Percentiles rank a stretch among this genome's conserved stretches.
Evolutionary conservation across 768 basidiomycete genomes (phyloP).

Genomic region (Grammothele lineata): DNA sequence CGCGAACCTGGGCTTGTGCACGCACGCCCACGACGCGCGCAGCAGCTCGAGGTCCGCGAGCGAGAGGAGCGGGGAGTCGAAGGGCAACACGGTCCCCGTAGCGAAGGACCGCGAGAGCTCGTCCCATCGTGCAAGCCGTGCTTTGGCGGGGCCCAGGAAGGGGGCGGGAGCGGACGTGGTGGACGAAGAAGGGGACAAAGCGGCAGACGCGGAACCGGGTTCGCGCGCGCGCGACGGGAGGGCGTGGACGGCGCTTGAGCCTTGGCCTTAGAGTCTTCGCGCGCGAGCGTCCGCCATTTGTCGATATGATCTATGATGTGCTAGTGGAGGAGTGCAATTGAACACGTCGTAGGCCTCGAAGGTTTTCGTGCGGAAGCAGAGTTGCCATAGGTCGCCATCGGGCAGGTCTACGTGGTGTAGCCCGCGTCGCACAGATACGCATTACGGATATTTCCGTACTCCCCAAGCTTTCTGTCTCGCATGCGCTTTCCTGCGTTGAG

Average conservation of each 20-base stretch:
- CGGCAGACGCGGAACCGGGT: background rate
- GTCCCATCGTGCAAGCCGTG: background rate
- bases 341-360: slow-evolving; percentile 4
- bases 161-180: slow-evolving; percentile 22
- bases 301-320: slow-evolving; percentile 9
- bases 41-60: slow-evolving; percentile 6
- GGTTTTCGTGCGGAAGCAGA: slow-evolving; percentile 31
- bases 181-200: background rate
- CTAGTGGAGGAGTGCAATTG: slow-evolving; percentile 31
- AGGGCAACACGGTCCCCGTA: background rate
- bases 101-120: slow-evolving; percentile 9
- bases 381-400: slow-evolving; percentile 34
- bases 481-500: slow-evolving; percentile 35
- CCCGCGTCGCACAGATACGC: no score
- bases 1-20: slow-evolving; percentile 33
- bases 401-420: slow-evolving; percentile 10
- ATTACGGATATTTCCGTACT: slow-evolving; percentile 28
- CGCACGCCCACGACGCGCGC: slow-evolving; percentile 49
- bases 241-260: background rate
- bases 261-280: no score
- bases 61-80: background rate
- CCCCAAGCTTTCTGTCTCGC: slow-evolving; percentile 29
- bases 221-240: background rate
- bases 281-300: background rate
- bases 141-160: background rate